These are phyloP conservation scores for Colletotrichum sp. DNA, from an alignment of 2,329 filamentous ascomycete genomes.

Conservation along the genomic window DNA sequence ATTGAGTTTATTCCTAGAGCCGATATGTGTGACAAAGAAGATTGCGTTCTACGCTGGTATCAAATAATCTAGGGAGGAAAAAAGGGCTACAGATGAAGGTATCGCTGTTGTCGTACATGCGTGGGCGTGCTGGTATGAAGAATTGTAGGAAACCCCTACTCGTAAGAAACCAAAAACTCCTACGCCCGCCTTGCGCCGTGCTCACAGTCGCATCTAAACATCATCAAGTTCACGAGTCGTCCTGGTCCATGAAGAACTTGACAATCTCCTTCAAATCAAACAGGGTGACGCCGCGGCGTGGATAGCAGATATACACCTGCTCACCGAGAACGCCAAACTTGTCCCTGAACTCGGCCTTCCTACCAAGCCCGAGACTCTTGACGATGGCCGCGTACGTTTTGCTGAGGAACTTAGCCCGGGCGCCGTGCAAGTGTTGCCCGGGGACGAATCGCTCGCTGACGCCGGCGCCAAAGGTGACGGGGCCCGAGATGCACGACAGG, in stretches of 20 bases:
- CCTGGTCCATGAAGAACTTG: slow-evolving; percentile 83
- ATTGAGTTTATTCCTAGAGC: background rate
- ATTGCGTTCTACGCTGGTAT: slow-evolving; percentile 12
- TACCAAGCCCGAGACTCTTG: slow-evolving; percentile 79
- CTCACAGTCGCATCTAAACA: too few relatives aligned
- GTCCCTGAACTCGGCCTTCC: slow-evolving; percentile 88
- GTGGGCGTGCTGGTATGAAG: background rate
- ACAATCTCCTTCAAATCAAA: slow-evolving; percentile 85
- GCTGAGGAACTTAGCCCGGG: slow-evolving; percentile 80
- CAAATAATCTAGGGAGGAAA: background rate
- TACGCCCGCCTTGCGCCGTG: background rate
- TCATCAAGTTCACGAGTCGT: background rate
- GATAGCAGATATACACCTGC: slow-evolving; percentile 88
- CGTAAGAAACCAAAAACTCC: background rate
- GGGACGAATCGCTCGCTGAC: slow-evolving; percentile 76
- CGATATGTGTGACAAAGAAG: background rate
- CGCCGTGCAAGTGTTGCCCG: slow-evolving; percentile 81
- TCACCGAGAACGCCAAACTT: slow-evolving; percentile 89
- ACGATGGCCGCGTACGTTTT: slow-evolving; percentile 84
- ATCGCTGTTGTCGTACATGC: background rate
- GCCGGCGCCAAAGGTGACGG: slow-evolving; percentile 87
- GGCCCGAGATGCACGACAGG: slow-evolving; percentile 55
- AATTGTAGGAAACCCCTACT: background rate
- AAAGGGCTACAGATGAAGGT: background rate
- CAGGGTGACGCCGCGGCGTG: slow-evolving; percentile 82